These are phyloP conservation scores for Alternaria rosae DNA, from an alignment of 2,329 filamentous ascomycete species.

Conservation along the genomic window DNA sequence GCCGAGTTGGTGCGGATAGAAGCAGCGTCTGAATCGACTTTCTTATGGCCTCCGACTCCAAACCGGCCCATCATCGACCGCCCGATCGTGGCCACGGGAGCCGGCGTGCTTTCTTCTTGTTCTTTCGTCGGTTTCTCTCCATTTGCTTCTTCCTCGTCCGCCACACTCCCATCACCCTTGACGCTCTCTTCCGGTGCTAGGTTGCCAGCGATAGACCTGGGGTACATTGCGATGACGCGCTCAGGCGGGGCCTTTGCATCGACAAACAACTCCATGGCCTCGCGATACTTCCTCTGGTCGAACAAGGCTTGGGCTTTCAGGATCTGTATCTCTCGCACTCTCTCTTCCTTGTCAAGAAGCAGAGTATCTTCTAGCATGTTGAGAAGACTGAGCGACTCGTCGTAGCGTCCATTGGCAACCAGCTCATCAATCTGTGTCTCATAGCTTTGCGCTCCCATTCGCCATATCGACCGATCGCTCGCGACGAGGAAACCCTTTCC, in stretches of 20 bases:
- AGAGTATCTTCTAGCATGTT: slow-evolving; percentile 92
- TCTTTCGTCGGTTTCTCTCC: slow-evolving; percentile 30
- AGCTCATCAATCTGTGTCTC: slow-evolving; percentile 87
- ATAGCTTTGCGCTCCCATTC: slow-evolving; percentile 93
- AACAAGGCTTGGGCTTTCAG: slow-evolving; percentile 89
- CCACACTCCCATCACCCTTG: slow-evolving; percentile 52
- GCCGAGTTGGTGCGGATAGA: slow-evolving; percentile 67
- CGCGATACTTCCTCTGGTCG: slow-evolving; percentile 79
- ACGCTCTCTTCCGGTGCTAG: slow-evolving; percentile 69
- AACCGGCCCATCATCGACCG: slow-evolving; percentile 58
- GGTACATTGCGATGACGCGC: slow-evolving; percentile 84
- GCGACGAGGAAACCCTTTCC: slow-evolving; percentile 95
- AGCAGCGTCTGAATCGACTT: slow-evolving; percentile 57
- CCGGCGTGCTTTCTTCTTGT: slow-evolving; percentile 33
- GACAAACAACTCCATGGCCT: slow-evolving; percentile 89
- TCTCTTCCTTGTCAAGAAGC: slow-evolving; percentile 79
- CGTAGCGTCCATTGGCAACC: slow-evolving; percentile 74
- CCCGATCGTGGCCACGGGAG: slow-evolving; percentile 39
- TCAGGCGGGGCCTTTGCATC: slow-evolving; percentile 90
- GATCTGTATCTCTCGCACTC: slow-evolving; percentile 86
- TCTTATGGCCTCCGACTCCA: slow-evolving; percentile 54
- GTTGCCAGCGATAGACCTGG: slow-evolving; percentile 81
- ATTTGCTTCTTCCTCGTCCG: slow-evolving; percentile 37
- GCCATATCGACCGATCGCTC: slow-evolving; percentile 91
- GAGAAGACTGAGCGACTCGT: slow-evolving; percentile 91